Conservation (phyloP, 106 monocot species). For the Iris macrosiphon region DNA sequence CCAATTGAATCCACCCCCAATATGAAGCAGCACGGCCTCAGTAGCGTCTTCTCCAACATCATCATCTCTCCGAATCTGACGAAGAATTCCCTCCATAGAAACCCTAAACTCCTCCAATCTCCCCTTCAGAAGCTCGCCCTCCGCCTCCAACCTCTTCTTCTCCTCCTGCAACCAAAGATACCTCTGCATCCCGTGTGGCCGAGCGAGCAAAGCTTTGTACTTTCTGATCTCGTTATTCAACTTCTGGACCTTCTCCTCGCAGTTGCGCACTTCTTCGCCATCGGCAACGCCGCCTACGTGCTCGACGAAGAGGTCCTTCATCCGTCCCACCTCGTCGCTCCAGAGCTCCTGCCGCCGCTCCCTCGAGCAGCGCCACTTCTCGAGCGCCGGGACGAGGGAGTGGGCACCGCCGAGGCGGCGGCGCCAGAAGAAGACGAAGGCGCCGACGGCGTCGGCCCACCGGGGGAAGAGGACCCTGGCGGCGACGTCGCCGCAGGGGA, state of each 20-base stretch:
- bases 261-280: constrained; percentile 11
- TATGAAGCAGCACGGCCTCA: constrained; percentile 8
- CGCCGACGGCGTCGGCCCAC: constrained; percentile 29
- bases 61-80: not conserved
- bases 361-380: too few species aligned
- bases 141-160: constrained; percentile 14
- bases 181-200: not conserved
- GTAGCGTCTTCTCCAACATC: too few species aligned
- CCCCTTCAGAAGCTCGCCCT: constrained; percentile 19
- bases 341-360: constrained; percentile 7
- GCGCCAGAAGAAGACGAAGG: constrained; percentile 31
- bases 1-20: constrained; percentile 10
- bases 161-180: not conserved
- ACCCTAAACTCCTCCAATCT: constrained; percentile 36
- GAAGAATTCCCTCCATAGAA: constrained; percentile 19
- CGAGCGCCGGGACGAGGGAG: constrained; percentile 4
- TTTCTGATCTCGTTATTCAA: constrained; percentile 13
- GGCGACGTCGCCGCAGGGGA: constrained; percentile 2
- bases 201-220: constrained; percentile 1
- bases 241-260: constrained; percentile 14
- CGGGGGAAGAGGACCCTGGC: constrained; percentile 18
- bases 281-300: constrained; percentile 19
- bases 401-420: constrained; percentile 26
- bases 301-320: constrained; percentile 18
- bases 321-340: constrained; percentile 8